Conservation (phyloP, 331 rosid species). For the Malus hybrid region DNA sequence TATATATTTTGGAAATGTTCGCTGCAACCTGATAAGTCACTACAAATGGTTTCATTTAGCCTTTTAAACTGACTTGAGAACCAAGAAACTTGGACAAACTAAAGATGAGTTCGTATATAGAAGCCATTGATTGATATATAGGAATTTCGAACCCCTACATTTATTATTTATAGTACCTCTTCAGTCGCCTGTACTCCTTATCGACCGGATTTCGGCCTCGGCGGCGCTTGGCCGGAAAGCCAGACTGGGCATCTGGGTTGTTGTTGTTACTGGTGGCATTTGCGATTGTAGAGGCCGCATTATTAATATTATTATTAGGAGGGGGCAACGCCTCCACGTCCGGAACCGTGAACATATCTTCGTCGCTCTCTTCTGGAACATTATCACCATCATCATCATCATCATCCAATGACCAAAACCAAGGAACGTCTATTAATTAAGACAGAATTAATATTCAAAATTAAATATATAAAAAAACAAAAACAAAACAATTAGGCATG, state of each 20-base stretch:
- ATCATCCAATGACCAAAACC: conserved; percentile 7
- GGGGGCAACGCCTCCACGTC: conserved; percentile 37
- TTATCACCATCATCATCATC: neutral
- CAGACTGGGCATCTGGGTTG: neutral
- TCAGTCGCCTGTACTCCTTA: conserved; percentile 55
- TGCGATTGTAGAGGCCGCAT: conserved; percentile 1
- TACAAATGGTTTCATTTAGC: neutral
- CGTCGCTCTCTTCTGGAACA: conserved; percentile 57
- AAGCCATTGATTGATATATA: neutral
- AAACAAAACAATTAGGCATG: neutral
- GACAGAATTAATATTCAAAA: neutral
- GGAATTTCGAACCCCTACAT: neutral
- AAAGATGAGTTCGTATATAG: neutral
- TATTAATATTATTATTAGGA: neutral
- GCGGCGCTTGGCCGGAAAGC: conserved; percentile 30
- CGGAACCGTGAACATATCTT: conserved; percentile 61
- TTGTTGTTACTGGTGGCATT: conserved; percentile 1
- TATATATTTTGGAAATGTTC: neutral
- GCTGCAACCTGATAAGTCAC: neutral
- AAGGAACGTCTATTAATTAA: conserved; percentile 12
- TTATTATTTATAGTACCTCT: conserved; percentile 32
- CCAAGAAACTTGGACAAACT: neutral
- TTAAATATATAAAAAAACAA: neutral
- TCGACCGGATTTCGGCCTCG: conserved; percentile 51
- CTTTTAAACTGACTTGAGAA: neutral